Percentiles rank a stretch among this genome's conserved stretches.
These are phyloP conservation scores for Talaromyces sp. DNA, from an alignment of 2,329 filamentous ascomycete genomes.

Conservation along the genomic window DNA sequence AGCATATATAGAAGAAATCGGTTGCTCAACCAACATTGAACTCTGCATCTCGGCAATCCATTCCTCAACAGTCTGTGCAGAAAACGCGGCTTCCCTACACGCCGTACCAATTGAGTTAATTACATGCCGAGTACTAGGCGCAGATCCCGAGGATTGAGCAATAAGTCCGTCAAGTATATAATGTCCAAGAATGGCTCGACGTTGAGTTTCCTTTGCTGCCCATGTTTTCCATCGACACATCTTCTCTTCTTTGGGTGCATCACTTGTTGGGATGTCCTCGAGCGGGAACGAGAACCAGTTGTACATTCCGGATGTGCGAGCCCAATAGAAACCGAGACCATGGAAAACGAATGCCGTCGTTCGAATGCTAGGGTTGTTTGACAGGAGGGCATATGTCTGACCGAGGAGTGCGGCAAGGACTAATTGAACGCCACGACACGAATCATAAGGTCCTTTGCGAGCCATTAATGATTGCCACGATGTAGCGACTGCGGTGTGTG, in stretches of 20 bases:
- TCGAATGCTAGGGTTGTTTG: not conserved
- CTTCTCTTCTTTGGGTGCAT: slow-evolving; percentile 30
- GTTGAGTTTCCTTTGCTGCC: slow-evolving; percentile 45
- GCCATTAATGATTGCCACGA: not conserved
- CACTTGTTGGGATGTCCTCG: not conserved
- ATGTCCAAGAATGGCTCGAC: slow-evolving; percentile 44
- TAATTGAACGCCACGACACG: not conserved
- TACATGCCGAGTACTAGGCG: not conserved
- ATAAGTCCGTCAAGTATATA: slow-evolving; percentile 29
- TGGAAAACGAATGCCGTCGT: not conserved
- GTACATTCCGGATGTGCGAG: not conserved
- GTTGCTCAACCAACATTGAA: not conserved
- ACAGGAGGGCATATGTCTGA: not conserved
- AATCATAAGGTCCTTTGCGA: not conserved
- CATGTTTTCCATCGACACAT: slow-evolving; percentile 43
- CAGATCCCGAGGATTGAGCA: not conserved
- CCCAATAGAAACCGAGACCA: not conserved
- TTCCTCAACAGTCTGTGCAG: not conserved
- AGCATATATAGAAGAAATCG: not conserved
- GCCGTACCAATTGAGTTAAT: not conserved
- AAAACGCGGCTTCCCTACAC: not conserved
- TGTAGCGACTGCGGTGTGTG: not conserved
- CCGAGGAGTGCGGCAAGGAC: not conserved
- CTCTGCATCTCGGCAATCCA: not conserved
- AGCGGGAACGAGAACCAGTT: not conserved